Conservation (phyloP, 2,329 filamentous ascomycete species). For the Phialocephala subalpina region DNA sequence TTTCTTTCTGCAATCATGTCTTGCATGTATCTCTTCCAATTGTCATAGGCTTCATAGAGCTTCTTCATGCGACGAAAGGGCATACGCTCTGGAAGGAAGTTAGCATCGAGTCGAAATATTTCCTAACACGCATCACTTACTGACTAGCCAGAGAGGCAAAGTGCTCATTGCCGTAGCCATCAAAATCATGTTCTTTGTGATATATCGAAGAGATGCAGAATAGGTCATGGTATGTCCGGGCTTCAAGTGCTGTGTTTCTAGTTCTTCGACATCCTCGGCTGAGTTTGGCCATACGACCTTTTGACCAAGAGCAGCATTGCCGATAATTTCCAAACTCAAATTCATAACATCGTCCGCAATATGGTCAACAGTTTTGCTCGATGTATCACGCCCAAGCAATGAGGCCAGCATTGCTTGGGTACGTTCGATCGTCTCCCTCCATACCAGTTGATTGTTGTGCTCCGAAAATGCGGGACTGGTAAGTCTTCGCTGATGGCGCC, state of each 20-base stretch:
- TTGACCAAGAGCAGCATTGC: too few relatives aligned
- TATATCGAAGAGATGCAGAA: conserved; percentile 20
- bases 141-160: conserved; percentile 6
- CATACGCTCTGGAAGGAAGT: too few relatives aligned
- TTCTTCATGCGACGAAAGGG: too few relatives aligned
- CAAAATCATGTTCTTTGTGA: conserved; percentile 15
- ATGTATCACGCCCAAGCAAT: conserved; percentile 45
- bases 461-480: conserved; percentile 40
- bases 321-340: too few relatives aligned
- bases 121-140: background rate
- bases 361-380: conserved; percentile 48
- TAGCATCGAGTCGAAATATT: too few relatives aligned
- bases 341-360: too few relatives aligned
- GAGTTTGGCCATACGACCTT: too few relatives aligned
- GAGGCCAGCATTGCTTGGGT: conserved; percentile 48
- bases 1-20: too few relatives aligned
- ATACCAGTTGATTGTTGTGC: conserved; percentile 53
- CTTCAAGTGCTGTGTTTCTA: conserved; percentile 10
- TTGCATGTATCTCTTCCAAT: too few relatives aligned
- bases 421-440: conserved; percentile 56
- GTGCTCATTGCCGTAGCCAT: conserved; percentile 8
- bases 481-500: conserved; percentile 40
- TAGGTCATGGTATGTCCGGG: conserved; percentile 17
- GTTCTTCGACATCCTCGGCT: background rate
- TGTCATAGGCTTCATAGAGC: too few relatives aligned